These are phyloP conservation scores for Microstegium vimineum DNA, from an alignment of 176 grass and related monocot species.

Conservation along the genomic window DNA sequence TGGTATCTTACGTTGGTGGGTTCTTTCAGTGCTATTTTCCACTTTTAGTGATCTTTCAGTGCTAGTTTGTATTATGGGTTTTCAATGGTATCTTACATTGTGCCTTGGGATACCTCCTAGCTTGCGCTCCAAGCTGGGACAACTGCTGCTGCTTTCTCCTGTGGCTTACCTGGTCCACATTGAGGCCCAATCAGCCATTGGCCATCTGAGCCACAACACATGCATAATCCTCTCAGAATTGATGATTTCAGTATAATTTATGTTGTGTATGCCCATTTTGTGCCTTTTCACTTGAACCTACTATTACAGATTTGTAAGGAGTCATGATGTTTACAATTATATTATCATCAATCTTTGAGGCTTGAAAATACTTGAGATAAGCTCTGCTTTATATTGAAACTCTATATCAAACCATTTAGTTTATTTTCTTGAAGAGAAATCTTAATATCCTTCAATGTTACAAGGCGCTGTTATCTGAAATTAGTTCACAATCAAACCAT, in stretches of 20 bases:
- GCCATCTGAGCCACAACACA: too few relatives aligned
- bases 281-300: background rate
- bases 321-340: background rate
- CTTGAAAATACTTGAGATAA: background rate
- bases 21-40: background rate
- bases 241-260: background rate
- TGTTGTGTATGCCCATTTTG: background rate
- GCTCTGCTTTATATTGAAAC: background rate
- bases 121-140: background rate
- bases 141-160: background rate
- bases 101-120: background rate
- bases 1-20: background rate
- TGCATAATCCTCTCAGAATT: background rate
- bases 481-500: background rate
- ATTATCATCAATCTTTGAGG: background rate
- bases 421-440: conserved; percentile 2
- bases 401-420: background rate
- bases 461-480: background rate
- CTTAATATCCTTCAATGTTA: background rate
- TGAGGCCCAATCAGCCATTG: background rate
- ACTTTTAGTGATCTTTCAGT: background rate
- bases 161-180: background rate
- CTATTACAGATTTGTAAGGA: background rate
- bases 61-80: background rate
- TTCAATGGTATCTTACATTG: background rate